phyloP scores from a whole-genome alignment of 257 asterid genomes.

The Capsicum pubescens region DNA sequence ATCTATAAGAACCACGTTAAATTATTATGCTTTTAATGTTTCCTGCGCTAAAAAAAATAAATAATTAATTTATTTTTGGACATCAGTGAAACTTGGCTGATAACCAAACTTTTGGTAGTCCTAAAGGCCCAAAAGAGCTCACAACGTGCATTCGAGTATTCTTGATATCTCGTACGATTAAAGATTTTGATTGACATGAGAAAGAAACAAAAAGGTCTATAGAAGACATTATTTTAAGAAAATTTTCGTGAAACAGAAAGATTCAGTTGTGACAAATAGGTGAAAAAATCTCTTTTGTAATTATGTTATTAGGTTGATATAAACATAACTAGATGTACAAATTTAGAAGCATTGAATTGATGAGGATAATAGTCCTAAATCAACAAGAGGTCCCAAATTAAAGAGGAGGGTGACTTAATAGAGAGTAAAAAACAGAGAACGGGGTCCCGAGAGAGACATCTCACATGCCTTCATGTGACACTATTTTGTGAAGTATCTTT shows the following conservation, averaged over 20 bases:
- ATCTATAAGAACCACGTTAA: no score
- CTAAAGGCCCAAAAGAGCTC: background rate
- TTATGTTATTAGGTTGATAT: background rate
- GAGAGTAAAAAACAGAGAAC: background rate
- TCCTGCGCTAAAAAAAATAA: no score
- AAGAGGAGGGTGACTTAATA: constrained; percentile 1
- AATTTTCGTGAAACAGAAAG: background rate
- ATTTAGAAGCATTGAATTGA: background rate
- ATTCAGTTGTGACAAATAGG: background rate
- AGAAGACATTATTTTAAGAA: background rate
- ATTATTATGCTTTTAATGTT: no score
- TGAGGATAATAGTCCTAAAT: constrained; percentile 9
- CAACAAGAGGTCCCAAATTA: constrained; percentile 17
- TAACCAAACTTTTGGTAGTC: background rate
- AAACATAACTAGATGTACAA: background rate
- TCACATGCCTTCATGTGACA: constrained; percentile 55
- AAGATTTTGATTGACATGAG: background rate
- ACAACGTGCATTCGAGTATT: background rate
- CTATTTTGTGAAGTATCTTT: constrained; percentile 12
- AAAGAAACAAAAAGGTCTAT: background rate
- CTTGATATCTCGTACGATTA: background rate
- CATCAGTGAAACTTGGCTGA: background rate
- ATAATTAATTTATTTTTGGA: no score
- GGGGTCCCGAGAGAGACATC: constrained; percentile 39
- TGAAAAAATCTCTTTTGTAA: background rate